Evolutionary conservation across 495 filamentous ascomycete genomes (phyloP), one percentile per base, ranked within the genome.

Genomic region (Baudoinia panamericana): DNA sequence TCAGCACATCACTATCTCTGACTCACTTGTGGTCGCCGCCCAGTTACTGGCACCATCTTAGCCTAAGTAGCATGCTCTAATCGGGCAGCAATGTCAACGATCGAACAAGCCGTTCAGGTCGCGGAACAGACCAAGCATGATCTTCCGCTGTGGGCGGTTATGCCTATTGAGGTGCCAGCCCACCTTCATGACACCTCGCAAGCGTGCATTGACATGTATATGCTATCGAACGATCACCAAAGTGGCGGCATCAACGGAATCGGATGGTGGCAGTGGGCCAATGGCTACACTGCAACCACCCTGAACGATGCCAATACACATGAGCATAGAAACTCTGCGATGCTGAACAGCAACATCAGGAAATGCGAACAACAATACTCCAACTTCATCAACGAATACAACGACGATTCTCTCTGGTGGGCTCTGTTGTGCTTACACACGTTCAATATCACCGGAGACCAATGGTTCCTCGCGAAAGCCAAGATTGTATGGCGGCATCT

Each of bases 321-420:
- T 5, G 17, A 37, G 2, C 22, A 29, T 18, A 13, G 30, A 5
- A 36, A 45, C 30, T 50, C 45, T 36, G 19, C 34, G 11, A 4
- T 8, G 5, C 16, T 50, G 3, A 22, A 34, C 13, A 8, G 36
- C 2, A 15, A 30, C 11, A 5, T 50, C 10, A 23, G 32, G n/a
- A 24, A 41, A 30, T 45, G 41, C 36, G 47, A 50, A 22, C n/a
- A 17, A 9, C 23, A 36, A 4, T 42, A 40, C 17, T 10, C 18
- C 11, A 31, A 26, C 9, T 36, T 45, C 15, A 44, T 50, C 35
- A 51, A 51, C 29, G 42, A 44, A 15, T 51, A 46, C 48, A 51
- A 51, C 28, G 48, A 46, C 30, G 48, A 51, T 23, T 41, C 37
- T 3, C 33, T 44, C 12, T 51, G 48, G 48, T 51, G 37, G 36